Conservation (phyloP, 768 basidiomycete genomes). For the Boletus tomentosulus region DNA sequence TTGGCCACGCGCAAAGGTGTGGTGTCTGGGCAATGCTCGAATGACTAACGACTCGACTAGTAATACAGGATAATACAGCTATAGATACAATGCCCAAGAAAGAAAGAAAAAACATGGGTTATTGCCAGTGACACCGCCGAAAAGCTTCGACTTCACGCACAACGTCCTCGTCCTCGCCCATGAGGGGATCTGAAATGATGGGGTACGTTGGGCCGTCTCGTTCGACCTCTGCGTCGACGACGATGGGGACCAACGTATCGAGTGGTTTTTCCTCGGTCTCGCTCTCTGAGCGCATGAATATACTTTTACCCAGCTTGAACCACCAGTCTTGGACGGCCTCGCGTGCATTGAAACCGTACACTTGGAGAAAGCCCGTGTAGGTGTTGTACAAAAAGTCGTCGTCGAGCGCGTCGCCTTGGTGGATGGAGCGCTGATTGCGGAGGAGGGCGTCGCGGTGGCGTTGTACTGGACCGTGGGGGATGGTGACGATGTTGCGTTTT, state of each 20-base stretch:
- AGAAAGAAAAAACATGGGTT: neutral
- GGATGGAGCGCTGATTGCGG: constrained; percentile 23
- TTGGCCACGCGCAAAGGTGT: too few species aligned
- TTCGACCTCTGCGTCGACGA: constrained; percentile 14
- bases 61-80: neutral
- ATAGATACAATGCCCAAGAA: neutral
- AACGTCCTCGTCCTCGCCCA: constrained; percentile 12
- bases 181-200: constrained; percentile 10
- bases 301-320: constrained; percentile 44
- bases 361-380: constrained; percentile 47
- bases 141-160: constrained; percentile 7
- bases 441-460: constrained; percentile 40
- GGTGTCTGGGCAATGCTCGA: too few species aligned
- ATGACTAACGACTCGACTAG: neutral
- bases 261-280: neutral
- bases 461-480: constrained; percentile 41
- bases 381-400: constrained; percentile 40
- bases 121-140: neutral
- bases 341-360: constrained; percentile 46
- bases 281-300: neutral
- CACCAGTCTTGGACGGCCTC: constrained; percentile 63
- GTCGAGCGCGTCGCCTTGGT: constrained; percentile 37
- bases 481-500: constrained; percentile 39
- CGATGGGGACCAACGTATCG: neutral
- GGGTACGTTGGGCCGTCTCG: constrained; percentile 2